A percentile compares a stretch with the other conserved stretches of the same genome.
These are phyloP conservation scores for Linnemannia hyalina DNA, from an alignment of 192 early-diverging fungal genomes.

Conservation along the genomic window DNA sequence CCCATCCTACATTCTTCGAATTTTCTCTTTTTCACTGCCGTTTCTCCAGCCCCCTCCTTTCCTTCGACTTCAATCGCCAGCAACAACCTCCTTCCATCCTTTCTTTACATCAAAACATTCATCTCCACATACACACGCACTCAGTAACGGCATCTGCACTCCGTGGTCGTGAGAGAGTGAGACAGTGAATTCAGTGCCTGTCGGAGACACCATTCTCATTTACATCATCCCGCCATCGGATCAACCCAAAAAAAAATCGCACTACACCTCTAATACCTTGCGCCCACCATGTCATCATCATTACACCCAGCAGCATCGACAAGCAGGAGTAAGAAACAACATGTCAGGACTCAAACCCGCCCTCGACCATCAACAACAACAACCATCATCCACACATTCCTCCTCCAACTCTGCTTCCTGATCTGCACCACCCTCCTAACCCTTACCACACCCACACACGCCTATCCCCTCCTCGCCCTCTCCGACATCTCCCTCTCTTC, in stretches of 20 bases:
- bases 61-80: background rate
- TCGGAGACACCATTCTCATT: background rate
- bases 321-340: background rate
- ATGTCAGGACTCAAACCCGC: background rate
- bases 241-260: background rate
- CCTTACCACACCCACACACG: background rate
- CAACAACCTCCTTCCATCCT: background rate
- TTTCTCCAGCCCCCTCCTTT: background rate
- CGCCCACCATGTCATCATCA: background rate
- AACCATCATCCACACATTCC: background rate
- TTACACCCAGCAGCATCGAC: background rate
- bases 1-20: background rate
- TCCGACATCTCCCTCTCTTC: background rate
- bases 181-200: constrained; percentile 6
- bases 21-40: background rate
- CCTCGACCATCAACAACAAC: background rate
- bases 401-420: background rate
- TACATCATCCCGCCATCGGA: background rate
- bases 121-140: background rate
- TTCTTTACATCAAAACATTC: background rate
- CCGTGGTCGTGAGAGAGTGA: background rate
- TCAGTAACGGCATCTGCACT: background rate
- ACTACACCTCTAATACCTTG: background rate
- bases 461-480: background rate
- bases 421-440: constrained; percentile 3